Base-by-base conservation (phyloP, 2,329 filamentous ascomycete genomes). In the Iodosphaeria phyllophila region DNA sequence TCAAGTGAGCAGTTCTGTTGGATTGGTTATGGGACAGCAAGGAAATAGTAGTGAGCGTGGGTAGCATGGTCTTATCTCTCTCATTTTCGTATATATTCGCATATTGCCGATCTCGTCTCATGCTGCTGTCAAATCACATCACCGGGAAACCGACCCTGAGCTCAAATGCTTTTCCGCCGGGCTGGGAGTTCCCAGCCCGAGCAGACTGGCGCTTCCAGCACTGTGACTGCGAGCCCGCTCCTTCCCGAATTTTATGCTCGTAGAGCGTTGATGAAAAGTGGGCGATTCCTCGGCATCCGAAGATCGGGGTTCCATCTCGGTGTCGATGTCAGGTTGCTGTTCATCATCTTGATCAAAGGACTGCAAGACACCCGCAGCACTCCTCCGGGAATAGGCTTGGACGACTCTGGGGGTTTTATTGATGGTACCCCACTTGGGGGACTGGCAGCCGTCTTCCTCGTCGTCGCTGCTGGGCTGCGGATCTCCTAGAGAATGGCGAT, bases 161-260 rank as follows among this genome's bases (percentile, higher is more conserved):
- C n/a, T n/a, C n/a, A n/a, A n/a, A n/a, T n/a, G n/a, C n/a, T n/a
- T n/a, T n/a, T n/a, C n/a, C n/a, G n/a, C n/a, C n/a, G n/a, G n/a
- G n/a, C n/a, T n/a, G n/a, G n/a, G n/a, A n/a, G n/a, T n/a, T n/a
- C n/a, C n/a, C n/a, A n/a, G n/a, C n/a, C n/a, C 71, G 24, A 89
- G 52, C 25, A 86, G 49, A 47, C 69, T 76, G 8, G 77, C 77
- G 40, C 75, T 84, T 24, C 78, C 78, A 22, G 76, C 74, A 40
- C 76, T 84, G 39, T 83, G 71, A 33, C 74, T 74, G 27, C 74
- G 63, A 12, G 57, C 65, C 37, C 84, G 76, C 7, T 61, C 57
- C 38, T 59, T 66, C 29, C 66, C 65, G 24, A 76, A 56, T 31
- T 74, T 67, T 29, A 86, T 56, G 46, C 75, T 86, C 25, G 60